Conservation (phyloP, 345 rosid genomes). For the Eutrema japonicum region DNA sequence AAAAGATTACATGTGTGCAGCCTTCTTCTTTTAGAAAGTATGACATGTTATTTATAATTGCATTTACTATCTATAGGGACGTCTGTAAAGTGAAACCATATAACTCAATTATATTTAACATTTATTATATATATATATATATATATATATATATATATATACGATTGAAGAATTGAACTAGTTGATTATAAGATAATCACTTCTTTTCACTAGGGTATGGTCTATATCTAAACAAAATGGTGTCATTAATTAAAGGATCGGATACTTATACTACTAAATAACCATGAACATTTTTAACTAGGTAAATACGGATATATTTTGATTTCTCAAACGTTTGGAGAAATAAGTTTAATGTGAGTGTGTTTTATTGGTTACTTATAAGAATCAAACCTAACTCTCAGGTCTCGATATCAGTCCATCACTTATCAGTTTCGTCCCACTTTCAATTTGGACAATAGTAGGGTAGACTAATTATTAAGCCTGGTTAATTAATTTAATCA, state of each 20-base stretch:
- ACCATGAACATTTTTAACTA: not conserved
- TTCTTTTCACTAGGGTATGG: conserved; percentile 6
- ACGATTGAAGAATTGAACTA: not conserved
- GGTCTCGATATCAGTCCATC: conserved; percentile 35
- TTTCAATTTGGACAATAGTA: conserved; percentile 18
- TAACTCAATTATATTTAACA: not conserved
- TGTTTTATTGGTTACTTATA: not conserved
- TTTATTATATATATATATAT: no score
- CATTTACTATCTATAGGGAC: conserved; percentile 26
- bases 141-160: no score
- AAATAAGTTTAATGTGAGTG: no score
- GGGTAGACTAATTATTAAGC: conserved; percentile 35
- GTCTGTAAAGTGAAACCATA: conserved; percentile 28
- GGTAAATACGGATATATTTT: not conserved
- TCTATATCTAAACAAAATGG: conserved; percentile 1
- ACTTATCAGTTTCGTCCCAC: conserved; percentile 39
- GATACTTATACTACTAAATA: not conserved
- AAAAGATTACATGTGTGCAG: conserved; percentile 13
- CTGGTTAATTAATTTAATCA: conserved; percentile 1
- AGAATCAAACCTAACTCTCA: conserved; percentile 39
- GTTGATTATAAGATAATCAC: not conserved
- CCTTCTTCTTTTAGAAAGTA: conserved; percentile 39
- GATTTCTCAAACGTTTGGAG: conserved; percentile 5
- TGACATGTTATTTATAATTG: conserved; percentile 8
- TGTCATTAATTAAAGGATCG: not conserved